Evolutionary conservation across 352 stramenopile genomes (phyloP).

Genomic region (Aphanomyces cochlioides): DNA sequence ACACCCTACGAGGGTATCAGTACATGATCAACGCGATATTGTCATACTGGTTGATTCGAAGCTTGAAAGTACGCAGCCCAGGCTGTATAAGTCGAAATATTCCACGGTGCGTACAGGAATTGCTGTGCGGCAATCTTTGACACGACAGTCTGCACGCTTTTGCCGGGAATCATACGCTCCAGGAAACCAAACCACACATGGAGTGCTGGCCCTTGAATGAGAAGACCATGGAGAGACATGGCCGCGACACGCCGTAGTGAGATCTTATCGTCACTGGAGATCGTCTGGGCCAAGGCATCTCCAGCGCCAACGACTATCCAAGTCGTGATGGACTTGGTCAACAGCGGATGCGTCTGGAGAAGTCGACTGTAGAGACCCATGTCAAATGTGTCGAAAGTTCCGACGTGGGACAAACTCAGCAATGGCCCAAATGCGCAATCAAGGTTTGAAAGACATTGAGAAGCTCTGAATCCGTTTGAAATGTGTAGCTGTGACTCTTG

Average conservation of each 20-base stretch:
- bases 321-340: slow-evolving; percentile 71
- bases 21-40: too few relatives aligned
- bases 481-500: too few relatives aligned
- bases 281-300: slow-evolving; percentile 54
- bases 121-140: slow-evolving; percentile 13
- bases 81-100: neutral
- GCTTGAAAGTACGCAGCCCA: slow-evolving; percentile 6
- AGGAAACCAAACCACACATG: slow-evolving; percentile 19
- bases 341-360: slow-evolving; percentile 47
- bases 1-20: neutral
- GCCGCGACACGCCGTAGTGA: neutral
- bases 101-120: slow-evolving; percentile 5
- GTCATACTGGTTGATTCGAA: neutral
- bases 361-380: slow-evolving; percentile 46
- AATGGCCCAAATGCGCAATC: too few relatives aligned
- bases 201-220: slow-evolving; percentile 2
- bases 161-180: neutral
- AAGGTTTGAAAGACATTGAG: too few relatives aligned
- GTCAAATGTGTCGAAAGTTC: neutral
- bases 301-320: slow-evolving; percentile 61
- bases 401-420: neutral
- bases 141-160: neutral
- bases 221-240: slow-evolving; percentile 2
- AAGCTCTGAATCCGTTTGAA: too few relatives aligned
- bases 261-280: slow-evolving; percentile 29